phyloP scores from a whole-genome alignment of 164 flowering plant genomes.

The Tetrastigma voinierianum region DNA sequence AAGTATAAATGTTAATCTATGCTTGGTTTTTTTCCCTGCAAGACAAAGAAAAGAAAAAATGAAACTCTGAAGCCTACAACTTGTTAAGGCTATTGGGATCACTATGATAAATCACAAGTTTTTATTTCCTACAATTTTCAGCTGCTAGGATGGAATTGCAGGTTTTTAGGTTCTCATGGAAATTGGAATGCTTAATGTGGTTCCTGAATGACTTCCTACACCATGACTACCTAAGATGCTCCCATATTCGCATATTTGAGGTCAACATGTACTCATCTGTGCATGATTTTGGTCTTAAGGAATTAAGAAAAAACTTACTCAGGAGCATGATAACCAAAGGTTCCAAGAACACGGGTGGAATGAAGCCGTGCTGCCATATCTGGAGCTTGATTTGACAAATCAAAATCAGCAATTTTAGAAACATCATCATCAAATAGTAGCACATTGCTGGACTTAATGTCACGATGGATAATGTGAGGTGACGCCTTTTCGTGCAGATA shows the following conservation, averaged over 20 bases:
- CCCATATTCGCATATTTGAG: neutral
- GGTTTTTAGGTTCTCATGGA: neutral
- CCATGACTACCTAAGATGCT: neutral
- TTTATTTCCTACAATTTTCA: neutral
- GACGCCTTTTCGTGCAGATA: constrained; percentile 82
- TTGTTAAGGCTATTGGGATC: neutral
- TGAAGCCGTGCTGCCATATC: constrained; percentile 92
- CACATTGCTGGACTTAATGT: constrained; percentile 85
- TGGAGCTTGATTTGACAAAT: constrained; percentile 90
- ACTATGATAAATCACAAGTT: neutral
- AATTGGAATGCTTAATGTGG: neutral
- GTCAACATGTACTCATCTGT: neutral
- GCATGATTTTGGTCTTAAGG: neutral
- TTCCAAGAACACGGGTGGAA: constrained; percentile 93
- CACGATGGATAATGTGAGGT: constrained; percentile 82
- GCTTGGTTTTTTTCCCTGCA: neutral
- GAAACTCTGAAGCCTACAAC: neutral
- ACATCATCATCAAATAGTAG: constrained; percentile 80
- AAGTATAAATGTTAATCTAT: neutral
- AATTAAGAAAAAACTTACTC: constrained; percentile 53
- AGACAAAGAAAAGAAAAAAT: constrained; percentile 5
- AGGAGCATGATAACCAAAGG: constrained; percentile 94
- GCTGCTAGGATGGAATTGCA: neutral
- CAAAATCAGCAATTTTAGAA: constrained; percentile 88
- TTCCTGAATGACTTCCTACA: neutral